phyloP scores from a whole-genome alignment of 1,284 basidiomycete genomes.

The Ustilago lituana region DNA sequence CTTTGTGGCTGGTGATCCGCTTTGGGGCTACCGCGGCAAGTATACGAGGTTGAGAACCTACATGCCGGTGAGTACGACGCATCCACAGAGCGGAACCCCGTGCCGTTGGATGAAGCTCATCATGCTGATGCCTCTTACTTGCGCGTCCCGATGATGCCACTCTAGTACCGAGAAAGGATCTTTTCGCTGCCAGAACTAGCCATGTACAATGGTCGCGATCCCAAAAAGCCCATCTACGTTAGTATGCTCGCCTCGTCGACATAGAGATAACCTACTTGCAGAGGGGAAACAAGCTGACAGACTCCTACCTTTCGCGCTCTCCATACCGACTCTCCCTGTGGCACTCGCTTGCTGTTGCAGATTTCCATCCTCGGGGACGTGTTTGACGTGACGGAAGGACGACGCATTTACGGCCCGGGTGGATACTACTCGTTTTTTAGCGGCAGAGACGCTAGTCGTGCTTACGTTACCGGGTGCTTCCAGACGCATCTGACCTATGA shows the following conservation, averaged over 20 bases:
- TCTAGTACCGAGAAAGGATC: constrained; percentile 71
- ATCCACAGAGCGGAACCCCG: no score
- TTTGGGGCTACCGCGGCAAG: constrained; percentile 65
- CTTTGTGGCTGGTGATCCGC: constrained; percentile 59
- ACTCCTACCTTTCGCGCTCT: no score
- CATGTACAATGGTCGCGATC: constrained; percentile 78
- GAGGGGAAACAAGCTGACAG: no score
- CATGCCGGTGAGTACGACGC: constrained; percentile 62
- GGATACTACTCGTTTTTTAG: constrained; percentile 63
- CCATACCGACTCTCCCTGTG: no score
- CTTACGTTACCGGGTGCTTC: constrained; percentile 66
- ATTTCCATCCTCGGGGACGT: constrained; percentile 82
- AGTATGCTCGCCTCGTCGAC: no score
- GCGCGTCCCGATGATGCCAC: no score
- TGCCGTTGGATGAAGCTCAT: no score
- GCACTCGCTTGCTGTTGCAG: no score
- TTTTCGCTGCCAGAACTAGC: constrained; percentile 79
- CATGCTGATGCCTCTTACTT: no score
- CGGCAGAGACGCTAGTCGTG: constrained; percentile 62
- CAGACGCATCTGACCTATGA: constrained; percentile 63
- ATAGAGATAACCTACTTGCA: no score
- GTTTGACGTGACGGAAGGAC: constrained; percentile 83
- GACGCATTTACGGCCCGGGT: constrained; percentile 78
- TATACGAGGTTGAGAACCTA: constrained; percentile 58
- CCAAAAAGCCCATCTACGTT: constrained; percentile 81